Base-by-base conservation (phyloP, 768 basidiomycete genomes). In the Pleurotus salmoneostramineus region DNA sequence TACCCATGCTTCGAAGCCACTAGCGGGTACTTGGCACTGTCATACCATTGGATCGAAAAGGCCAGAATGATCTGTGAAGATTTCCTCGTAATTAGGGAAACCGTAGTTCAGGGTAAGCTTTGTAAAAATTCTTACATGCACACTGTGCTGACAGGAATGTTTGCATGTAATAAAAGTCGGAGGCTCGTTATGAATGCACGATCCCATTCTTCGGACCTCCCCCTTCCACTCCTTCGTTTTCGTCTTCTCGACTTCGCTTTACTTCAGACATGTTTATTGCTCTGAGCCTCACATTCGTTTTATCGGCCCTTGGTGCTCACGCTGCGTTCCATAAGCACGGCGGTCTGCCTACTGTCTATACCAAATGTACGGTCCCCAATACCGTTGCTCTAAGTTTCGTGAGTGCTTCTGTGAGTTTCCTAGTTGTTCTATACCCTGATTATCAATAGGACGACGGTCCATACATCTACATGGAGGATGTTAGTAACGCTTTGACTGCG, bases 371-470 rank as follows among this genome's bases (percentile, higher is more conserved):
- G 1, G 65, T 64, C 4, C 63, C 73, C 1, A 69, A 71, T 34
- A 71, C 69, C n/a, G 69, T 57, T 42, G 72, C 73, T 33, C 64
- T 74, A 11, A 73, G 72, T 33, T 72, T 74, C 36, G 72, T 71
- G 57, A 50, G 71, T 62, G 6, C 17, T 7, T 11, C 43, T 56
- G 31, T 57, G 17, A 45, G 17, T 17, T 12, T 37, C 44, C 14
- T 42, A 15, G 7, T 27, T 21, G 32, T 50, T 5, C 45, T 35
- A 44, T 15, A 14, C 8, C 36, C 56, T 46, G 6, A 3, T 11
- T 43, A n/a, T 37, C 3, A n/a, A n/a, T 58, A 74, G 73, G 73
- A 74, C 56, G 71, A 72, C 57, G 73, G 74, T 6, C 74, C 74
- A 6, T 73, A 68, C 44, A 64, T 65, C 47, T 70, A 70, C 52